Evolutionary conservation across 2,329 filamentous ascomycete species (phyloP), one percentile per base, ranked within the genome.

Genomic region (Graphilbum sp.): DNA sequence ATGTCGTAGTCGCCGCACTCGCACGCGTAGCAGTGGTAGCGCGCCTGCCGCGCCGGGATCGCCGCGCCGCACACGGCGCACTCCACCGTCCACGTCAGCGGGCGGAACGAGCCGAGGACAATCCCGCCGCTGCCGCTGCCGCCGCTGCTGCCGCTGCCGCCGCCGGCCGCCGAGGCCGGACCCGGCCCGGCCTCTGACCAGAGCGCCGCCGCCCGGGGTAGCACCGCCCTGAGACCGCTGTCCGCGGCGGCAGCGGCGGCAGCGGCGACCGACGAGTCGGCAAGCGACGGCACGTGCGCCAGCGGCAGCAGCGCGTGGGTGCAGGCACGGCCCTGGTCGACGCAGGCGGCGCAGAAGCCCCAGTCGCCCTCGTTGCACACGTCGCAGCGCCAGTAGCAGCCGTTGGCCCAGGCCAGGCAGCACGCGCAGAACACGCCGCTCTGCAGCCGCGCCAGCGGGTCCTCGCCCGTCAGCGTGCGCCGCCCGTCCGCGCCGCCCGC

Each of bases 361-460:
- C 87, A 96, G 51, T 92, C 87, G 5, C 85, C 88, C 44, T 90
- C 76, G 49, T 94, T 94, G 59, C 88, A 96, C 20, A 68, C 55
- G 42, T 80, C 74, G 54, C 88, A 96, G 44, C 82, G 77, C 88
- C 87, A 96, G 57, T 83, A 93, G 56, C 84, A 90, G 37, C 79
- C 71, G 49, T 92, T 87, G 0, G 84, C 70, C 62, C 75, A 81
- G 1, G 69, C 63, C 16, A 69, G 62, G 53, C 88, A 95, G 35
- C 70, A 69, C 29, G 79, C 74, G 53, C 88, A 96, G 55, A 95
- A 95, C 6, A 83, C 76, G 17, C 88, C 88, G 37, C 72, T 76
- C 55, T 90, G 75, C 1, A 90, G 59, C 19, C 83, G 66, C 30
- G 67, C 66, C 5, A 63, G 59, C 0, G 83, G 81, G 51, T 87